phyloP scores from a whole-genome alignment of 495 filamentous ascomycete genomes.

The Trichoderma reesei region DNA sequence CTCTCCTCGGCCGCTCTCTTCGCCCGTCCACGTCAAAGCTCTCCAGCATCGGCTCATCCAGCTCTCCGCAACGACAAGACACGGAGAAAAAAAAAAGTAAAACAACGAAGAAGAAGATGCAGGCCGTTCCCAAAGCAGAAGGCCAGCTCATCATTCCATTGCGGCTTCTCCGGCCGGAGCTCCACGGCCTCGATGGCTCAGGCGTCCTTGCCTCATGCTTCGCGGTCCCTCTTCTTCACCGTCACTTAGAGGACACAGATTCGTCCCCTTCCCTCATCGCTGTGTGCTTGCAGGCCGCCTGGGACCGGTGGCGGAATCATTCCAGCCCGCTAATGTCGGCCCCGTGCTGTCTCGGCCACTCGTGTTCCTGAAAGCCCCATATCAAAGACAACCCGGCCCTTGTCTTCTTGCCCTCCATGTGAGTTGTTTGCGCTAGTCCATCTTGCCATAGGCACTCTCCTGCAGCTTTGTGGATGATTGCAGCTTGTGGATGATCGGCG shows the following conservation, averaged over 20 bases:
- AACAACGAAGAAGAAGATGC: background rate
- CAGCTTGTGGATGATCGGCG: background rate
- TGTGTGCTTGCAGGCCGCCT: background rate
- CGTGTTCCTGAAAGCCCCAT: background rate
- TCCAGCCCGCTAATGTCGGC: background rate
- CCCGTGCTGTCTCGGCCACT: background rate
- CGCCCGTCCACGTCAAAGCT: background rate
- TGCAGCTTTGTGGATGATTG: slow-evolving; percentile 1
- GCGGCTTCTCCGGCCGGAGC: background rate
- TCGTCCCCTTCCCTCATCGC: background rate
- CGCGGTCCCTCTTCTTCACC: background rate
- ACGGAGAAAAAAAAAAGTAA: background rate
- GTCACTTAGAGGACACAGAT: background rate
- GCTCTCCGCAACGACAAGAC: background rate
- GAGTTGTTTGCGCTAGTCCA: background rate
- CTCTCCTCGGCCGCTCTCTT: background rate
- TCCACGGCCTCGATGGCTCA: background rate
- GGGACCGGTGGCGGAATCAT: background rate
- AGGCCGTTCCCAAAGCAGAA: slow-evolving; percentile 3
- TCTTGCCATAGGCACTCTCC: background rate
- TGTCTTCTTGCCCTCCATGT: background rate
- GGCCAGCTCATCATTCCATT: slow-evolving; percentile 4
- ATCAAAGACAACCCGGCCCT: background rate
- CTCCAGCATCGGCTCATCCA: background rate
- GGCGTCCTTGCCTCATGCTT: too few relatives aligned